A percentile compares a stretch with the other conserved stretches of the same genome.
Conservation (phyloP, 2,329 filamentous ascomycete species). For the Phaeomoniella chlamydospora region DNA sequence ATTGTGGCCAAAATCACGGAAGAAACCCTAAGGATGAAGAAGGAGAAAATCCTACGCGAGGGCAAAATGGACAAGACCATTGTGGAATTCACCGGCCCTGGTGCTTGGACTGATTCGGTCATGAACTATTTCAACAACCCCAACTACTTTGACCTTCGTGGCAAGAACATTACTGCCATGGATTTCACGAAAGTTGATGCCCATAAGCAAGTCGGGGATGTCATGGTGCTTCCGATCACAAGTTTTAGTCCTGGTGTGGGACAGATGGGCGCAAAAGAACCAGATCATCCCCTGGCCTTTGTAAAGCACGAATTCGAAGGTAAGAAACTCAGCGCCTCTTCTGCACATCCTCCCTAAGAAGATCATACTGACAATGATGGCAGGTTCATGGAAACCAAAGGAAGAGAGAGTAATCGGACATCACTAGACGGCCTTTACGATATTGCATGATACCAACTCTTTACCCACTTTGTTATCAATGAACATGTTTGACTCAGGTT, state of each 20-base stretch:
- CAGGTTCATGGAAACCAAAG: slow-evolving; percentile 16
- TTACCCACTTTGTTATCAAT: background rate
- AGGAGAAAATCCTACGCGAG: slow-evolving; percentile 45
- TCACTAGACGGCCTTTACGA: background rate
- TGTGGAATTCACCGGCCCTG: slow-evolving; percentile 88
- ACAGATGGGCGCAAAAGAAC: slow-evolving; percentile 81
- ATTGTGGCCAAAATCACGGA: slow-evolving; percentile 76
- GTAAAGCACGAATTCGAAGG: slow-evolving; percentile 96
- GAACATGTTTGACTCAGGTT: background rate
- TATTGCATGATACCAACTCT: background rate
- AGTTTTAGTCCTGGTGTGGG: slow-evolving; percentile 90
- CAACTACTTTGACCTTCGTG: slow-evolving; percentile 73
- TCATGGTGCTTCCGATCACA: slow-evolving; percentile 86
- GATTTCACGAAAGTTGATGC: slow-evolving; percentile 80
- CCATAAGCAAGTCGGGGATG: slow-evolving; percentile 81
- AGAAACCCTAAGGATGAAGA: slow-evolving; percentile 62
- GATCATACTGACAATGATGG: slow-evolving; percentile 4
- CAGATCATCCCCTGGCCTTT: slow-evolving; percentile 90
- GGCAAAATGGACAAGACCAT: slow-evolving; percentile 50
- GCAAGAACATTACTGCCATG: slow-evolving; percentile 63
- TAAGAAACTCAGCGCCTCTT: slow-evolving; percentile 25
- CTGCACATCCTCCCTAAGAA: background rate
- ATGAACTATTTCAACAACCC: slow-evolving; percentile 91
- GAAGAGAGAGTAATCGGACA: slow-evolving; percentile 10
- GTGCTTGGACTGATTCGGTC: slow-evolving; percentile 82